Conservation (phyloP, 2,329 filamentous ascomycete species). For the Chrysosporium queenslandicum region DNA sequence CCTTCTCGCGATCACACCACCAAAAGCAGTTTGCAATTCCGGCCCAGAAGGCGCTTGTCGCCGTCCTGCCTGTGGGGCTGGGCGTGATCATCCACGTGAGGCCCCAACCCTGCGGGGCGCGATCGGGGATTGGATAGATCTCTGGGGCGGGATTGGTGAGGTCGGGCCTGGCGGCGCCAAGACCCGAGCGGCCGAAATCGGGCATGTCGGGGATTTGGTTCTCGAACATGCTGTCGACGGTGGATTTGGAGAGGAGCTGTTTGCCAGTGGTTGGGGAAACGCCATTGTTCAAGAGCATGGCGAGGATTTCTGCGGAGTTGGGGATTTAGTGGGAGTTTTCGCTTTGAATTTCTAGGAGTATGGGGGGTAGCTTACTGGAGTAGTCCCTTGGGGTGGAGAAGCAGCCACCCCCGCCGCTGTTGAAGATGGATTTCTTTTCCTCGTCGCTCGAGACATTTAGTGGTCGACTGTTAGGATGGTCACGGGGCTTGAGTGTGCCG, state of each 20-base stretch:
- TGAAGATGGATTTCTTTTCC: constrained; percentile 41
- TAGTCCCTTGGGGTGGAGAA: constrained; percentile 54
- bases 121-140: constrained; percentile 28
- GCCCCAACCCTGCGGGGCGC: constrained; percentile 56
- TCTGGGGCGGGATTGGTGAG: constrained; percentile 29
- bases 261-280: constrained; percentile 47
- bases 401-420: constrained; percentile 53
- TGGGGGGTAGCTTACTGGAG: constrained; percentile 37
- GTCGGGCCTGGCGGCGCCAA: constrained; percentile 42
- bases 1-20: constrained; percentile 53
- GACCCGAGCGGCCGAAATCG: constrained; percentile 40
- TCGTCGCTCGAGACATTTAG: constrained; percentile 38
- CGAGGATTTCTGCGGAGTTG: constrained; percentile 44
- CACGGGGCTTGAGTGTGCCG: constrained; percentile 34
- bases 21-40: constrained; percentile 53
- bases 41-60: constrained; percentile 47
- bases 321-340: too few relatives aligned
- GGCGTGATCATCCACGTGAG: constrained; percentile 49
- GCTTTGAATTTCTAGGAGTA: not conserved
- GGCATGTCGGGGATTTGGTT: constrained; percentile 52
- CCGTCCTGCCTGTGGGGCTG: constrained; percentile 44
- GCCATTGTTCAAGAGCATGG: constrained; percentile 55
- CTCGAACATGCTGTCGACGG: constrained; percentile 54
- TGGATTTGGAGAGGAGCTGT: constrained; percentile 46
- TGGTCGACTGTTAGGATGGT: constrained; percentile 44